Conservation (phyloP, 805 yeast species). For the Cyberlindnera maritima region DNA sequence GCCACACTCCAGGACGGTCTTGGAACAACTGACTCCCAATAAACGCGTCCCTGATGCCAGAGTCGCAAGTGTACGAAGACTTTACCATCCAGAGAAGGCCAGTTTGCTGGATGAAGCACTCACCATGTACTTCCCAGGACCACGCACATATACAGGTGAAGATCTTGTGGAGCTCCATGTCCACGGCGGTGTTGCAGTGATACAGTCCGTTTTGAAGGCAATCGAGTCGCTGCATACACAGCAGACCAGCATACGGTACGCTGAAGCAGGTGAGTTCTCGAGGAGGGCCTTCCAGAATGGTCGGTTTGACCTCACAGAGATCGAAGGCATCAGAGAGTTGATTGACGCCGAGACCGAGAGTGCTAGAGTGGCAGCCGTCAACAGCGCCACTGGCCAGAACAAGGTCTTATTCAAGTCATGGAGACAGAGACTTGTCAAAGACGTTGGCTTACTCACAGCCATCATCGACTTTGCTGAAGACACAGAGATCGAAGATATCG, state of each 20-base stretch:
- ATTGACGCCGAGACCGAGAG: conserved; percentile 93
- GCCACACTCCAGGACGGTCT: conserved; percentile 43
- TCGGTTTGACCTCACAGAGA: conserved; percentile 78
- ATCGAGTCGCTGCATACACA: conserved; percentile 53
- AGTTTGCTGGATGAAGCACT: conserved; percentile 74
- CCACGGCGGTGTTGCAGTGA: conserved; percentile 92
- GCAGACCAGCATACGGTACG: conserved; percentile 58
- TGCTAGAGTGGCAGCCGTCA: conserved; percentile 73
- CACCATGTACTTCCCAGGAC: conserved; percentile 63
- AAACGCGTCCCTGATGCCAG: conserved; percentile 45
- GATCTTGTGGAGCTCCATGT: conserved; percentile 85
- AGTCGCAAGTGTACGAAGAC: conserved; percentile 53
- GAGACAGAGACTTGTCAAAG: conserved; percentile 63
- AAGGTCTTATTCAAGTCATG: conserved; percentile 54
- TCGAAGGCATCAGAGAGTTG: conserved; percentile 85
- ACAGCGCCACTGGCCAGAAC: conserved; percentile 70
- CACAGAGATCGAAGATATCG: conserved; percentile 70
- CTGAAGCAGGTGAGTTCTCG: conserved; percentile 93
- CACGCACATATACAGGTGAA: conserved; percentile 89
- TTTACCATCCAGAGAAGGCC: conserved; percentile 41
- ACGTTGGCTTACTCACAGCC: conserved; percentile 78
- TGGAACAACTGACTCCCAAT: conserved; percentile 41
- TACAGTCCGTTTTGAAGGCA: conserved; percentile 62
- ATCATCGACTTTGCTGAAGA: conserved; percentile 95
- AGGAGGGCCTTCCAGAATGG: conserved; percentile 83